phyloP scores from a whole-genome alignment of 163 green algal species.

The Scenedesmus sp. region DNA sequence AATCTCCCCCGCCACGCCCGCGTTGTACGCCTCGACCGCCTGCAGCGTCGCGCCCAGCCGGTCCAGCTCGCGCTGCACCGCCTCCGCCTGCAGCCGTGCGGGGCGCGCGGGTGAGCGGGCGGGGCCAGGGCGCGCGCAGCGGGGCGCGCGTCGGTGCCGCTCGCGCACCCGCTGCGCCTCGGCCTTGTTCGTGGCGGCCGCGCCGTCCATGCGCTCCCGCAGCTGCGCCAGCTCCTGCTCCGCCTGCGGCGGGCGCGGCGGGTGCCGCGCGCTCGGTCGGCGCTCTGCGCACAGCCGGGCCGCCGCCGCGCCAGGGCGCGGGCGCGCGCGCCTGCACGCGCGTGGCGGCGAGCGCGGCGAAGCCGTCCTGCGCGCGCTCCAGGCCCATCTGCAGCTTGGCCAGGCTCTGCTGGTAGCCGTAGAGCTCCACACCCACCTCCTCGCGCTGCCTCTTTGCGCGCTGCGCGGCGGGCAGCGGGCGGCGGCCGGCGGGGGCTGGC shows the following conservation, averaged over 20 bases:
- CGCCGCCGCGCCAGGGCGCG: no score
- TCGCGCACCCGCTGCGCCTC: constrained; percentile 26
- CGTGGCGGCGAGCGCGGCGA: constrained; percentile 50
- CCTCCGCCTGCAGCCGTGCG: constrained; percentile 48
- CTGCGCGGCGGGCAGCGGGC: constrained; percentile 47
- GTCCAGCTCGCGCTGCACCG: constrained; percentile 84
- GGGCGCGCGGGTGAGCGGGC: constrained; percentile 47
- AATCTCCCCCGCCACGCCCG: constrained; percentile 87
- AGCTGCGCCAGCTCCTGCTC: constrained; percentile 65
- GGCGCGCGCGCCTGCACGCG: constrained; percentile 40
- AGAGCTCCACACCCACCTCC: constrained; percentile 90
- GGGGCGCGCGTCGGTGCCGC: constrained; percentile 15
- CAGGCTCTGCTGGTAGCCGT: constrained; percentile 92
- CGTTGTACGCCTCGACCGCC: constrained; percentile 87
- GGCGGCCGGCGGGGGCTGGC: not conserved
- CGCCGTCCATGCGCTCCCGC: constrained; percentile 28
- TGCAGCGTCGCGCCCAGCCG: constrained; percentile 71
- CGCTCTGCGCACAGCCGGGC: not conserved
- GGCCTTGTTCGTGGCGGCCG: constrained; percentile 12
- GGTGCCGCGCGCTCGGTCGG: not conserved
- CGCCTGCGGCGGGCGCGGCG: constrained; percentile 41
- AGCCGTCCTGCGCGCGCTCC: constrained; percentile 80
- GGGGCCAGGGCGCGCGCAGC: no score
- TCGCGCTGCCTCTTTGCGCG: constrained; percentile 77
- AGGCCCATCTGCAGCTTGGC: constrained; percentile 85